These are phyloP conservation scores for Monosporascus ibericus DNA, from an alignment of 2,329 filamentous ascomycete genomes.

Conservation along the genomic window DNA sequence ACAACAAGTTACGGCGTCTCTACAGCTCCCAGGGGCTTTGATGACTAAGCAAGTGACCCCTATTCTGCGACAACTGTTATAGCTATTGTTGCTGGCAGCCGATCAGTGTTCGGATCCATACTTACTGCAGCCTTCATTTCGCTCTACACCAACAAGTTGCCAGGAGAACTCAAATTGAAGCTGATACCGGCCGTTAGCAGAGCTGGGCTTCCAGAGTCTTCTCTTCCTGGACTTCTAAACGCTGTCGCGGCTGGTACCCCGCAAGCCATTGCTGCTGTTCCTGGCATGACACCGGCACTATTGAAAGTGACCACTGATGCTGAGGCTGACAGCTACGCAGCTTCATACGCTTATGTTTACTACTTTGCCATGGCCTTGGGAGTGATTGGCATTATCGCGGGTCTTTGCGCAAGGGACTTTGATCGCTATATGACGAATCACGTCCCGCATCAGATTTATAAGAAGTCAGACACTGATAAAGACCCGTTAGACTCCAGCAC, in stretches of 20 bases:
- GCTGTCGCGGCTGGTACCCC: conserved; percentile 5
- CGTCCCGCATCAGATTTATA: conserved; percentile 10
- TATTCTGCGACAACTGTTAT: no score
- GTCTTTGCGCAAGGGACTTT: conserved; percentile 9
- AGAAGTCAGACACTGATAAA: conserved; percentile 11
- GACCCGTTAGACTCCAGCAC: conserved; percentile 1
- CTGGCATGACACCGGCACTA: conserved; percentile 11
- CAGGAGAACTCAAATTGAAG: conserved; percentile 6
- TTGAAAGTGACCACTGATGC: conserved; percentile 4
- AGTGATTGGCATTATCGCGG: conserved; percentile 7
- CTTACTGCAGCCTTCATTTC: conserved; percentile 12
- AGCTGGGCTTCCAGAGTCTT: conserved; percentile 8
- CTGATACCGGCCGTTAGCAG: conserved; percentile 9
- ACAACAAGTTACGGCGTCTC: no score
- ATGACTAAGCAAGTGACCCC: no score
- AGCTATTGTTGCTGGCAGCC: no score
- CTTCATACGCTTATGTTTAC: conserved; percentile 12
- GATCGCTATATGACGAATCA: conserved; percentile 12
- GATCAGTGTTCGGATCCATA: conserved; percentile 6
- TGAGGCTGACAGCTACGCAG: conserved; percentile 9
- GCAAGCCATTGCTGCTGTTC: conserved; percentile 8
- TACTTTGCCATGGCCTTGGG: conserved; percentile 11
- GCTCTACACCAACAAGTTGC: conserved; percentile 11
- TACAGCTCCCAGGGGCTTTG: no score
- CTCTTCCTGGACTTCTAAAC: conserved; percentile 2